Evolutionary conservation across 371 early-diverging fungal genomes (phyloP).

Genomic region (Mucor lusitanicus): DNA sequence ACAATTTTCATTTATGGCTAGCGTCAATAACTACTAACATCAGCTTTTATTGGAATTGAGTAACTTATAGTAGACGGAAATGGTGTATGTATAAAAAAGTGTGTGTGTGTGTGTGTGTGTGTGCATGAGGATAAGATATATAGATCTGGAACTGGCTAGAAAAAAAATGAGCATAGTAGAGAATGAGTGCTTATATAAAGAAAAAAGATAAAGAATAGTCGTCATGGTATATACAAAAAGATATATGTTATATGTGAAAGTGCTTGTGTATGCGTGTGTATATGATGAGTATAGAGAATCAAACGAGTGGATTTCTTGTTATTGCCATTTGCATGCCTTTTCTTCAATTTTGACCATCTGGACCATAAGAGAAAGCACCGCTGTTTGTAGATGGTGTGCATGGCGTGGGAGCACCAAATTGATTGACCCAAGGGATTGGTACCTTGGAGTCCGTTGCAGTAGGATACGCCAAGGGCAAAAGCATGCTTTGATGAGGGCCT

Average conservation of each 20-base stretch:
- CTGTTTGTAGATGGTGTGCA: background rate
- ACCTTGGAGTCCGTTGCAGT: background rate
- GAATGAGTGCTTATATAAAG: background rate
- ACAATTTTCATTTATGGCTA: background rate
- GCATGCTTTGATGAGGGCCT: background rate
- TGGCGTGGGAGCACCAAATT: background rate
- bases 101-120: background rate
- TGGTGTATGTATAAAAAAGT: background rate
- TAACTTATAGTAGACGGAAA: background rate
- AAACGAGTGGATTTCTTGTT: background rate
- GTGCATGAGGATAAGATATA: background rate
- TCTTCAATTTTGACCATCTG: background rate
- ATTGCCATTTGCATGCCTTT: background rate
- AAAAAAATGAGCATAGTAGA: background rate
- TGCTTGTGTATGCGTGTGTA: background rate
- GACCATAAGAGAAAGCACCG: background rate
- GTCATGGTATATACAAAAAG: background rate
- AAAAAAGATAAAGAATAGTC: background rate
- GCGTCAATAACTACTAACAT: background rate
- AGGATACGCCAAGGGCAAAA: background rate
- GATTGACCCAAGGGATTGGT: background rate
- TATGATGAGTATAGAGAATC: background rate
- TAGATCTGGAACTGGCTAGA: background rate
- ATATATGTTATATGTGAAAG: background rate
- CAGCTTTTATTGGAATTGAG: background rate